A percentile compares a stretch with the other conserved stretches of the same genome.
Evolutionary conservation across 805 yeast species (phyloP).

Genomic region (Saccharomycopsis javanensis): DNA sequence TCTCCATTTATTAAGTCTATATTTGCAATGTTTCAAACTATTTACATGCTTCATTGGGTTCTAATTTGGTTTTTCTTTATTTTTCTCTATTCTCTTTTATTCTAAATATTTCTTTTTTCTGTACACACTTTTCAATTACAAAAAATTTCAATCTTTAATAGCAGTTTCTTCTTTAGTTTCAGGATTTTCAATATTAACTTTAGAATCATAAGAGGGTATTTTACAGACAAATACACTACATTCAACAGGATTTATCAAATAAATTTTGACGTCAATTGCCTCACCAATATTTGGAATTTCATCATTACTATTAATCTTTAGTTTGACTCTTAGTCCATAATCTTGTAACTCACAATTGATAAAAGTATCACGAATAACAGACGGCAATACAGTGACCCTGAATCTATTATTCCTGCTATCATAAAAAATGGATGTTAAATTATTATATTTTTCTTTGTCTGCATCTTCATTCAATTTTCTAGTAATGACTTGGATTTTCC

Average conservation of each 20-base stretch:
- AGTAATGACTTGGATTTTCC: neutral
- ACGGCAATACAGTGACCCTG: neutral
- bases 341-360: neutral
- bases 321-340: neutral
- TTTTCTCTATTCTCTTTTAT: neutral
- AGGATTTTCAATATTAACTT: neutral
- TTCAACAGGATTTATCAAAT: constrained; percentile 35
- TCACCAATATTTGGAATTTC: constrained; percentile 36
- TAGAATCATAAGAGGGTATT: neutral
- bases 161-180: neutral
- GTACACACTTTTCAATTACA: too few species aligned
- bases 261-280: constrained; percentile 30
- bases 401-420: neutral
- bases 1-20: neutral
- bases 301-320: neutral
- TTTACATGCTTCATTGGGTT: neutral
- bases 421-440: neutral
- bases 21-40: neutral
- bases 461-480: neutral
- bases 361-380: neutral
- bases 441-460: neutral
- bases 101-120: neutral
- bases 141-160: too few species aligned
- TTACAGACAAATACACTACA: constrained; percentile 23
- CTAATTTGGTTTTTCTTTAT: neutral